These are phyloP conservation scores for Tetrapisispora taiwanensis DNA, from an alignment of 805 yeast species.

Conservation along the genomic window DNA sequence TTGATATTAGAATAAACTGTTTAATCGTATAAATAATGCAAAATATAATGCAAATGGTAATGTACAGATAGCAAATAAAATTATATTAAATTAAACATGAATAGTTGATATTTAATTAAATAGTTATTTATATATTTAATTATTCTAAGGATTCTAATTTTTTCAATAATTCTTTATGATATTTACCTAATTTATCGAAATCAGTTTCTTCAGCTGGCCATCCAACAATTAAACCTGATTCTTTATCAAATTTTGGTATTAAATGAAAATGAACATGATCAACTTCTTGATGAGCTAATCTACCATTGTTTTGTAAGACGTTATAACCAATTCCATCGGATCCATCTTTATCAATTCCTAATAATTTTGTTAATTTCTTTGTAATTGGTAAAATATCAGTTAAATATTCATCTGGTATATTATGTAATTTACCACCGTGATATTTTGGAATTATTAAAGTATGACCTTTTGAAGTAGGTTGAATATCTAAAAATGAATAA, in stretches of 20 bases:
- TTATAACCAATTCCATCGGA: conserved; percentile 64
- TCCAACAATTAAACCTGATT: conserved; percentile 74
- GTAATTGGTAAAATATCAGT: conserved; percentile 81
- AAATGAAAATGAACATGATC: conserved; percentile 96
- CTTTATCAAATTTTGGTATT: conserved; percentile 72
- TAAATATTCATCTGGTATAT: conserved; percentile 83
- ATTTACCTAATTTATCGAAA: conserved; percentile 56
- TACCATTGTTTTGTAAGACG: conserved; percentile 84
- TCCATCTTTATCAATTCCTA: conserved; percentile 54
- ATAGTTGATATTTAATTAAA: too few relatives aligned
- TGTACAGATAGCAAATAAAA: too few relatives aligned
- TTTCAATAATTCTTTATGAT: conserved; percentile 49
- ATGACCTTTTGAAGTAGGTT: conserved; percentile 86
- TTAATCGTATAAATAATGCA: too few relatives aligned
- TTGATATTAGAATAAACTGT: too few relatives aligned
- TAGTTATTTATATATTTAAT: too few relatives aligned
- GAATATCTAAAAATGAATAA: conserved; percentile 84
- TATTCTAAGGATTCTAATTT: conserved; percentile 27
- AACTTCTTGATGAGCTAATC: conserved; percentile 91
- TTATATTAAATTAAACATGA: too few relatives aligned
- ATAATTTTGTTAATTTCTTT: conserved; percentile 69
- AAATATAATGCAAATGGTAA: too few relatives aligned
- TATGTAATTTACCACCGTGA: conserved; percentile 89
- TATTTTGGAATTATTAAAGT: conserved; percentile 82
- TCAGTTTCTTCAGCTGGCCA: conserved; percentile 90